Evolutionary conservation across 2,329 filamentous ascomycete genomes (phyloP), one percentile per base, ranked within the genome.

Genomic region (Dactylellina haptotyla): DNA sequence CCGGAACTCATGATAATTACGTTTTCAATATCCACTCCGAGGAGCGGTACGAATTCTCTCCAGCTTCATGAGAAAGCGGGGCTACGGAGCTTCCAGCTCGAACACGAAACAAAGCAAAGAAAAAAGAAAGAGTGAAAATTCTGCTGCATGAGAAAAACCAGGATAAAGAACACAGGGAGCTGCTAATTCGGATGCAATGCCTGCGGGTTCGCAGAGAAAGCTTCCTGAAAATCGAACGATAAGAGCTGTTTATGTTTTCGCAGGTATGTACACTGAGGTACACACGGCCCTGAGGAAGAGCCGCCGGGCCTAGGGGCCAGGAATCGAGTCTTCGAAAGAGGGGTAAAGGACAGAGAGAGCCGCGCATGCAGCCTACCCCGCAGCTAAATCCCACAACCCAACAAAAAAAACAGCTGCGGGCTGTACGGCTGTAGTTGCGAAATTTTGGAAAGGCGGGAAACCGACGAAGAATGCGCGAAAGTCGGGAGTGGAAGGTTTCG

Each of bases 321-420:
- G 34, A 14, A 51, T 39, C 9, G 20, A 37, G 43, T n/a, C n/a
- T n/a, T 34, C 30, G 26, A 64, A 43, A 37, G 64, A 69, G 56
- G 64, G 48, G 56, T 67, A 45, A 37, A 30, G 39, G 14, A 26
- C 34, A 18, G 39, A 28, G 20, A 63, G 32, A 20, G 8, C 46
- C 28, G 6, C 25, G 16, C 46, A 45, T 28, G 26, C 50, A 16
- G 41, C 25, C 46, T 69, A 69, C 64, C 64, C 64, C 64, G 64
- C 64, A 61, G 63, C 46, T 34, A 26, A 25, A 43, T 43, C 20
- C 18, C 46, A 45, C 54, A 32, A 61, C 39, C 12, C 16, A 48
- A 61, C 20, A 12, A 39, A 61, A 50, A 61, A 50, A 48, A 23
- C 16, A 18, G 25, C 25, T 14, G 12, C n/a, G n/a, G 10, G 4